Evolutionary conservation across 768 basidiomycete species (phyloP), one percentile per base, ranked within the genome.

Genomic region (Galerina sulciceps): DNA sequence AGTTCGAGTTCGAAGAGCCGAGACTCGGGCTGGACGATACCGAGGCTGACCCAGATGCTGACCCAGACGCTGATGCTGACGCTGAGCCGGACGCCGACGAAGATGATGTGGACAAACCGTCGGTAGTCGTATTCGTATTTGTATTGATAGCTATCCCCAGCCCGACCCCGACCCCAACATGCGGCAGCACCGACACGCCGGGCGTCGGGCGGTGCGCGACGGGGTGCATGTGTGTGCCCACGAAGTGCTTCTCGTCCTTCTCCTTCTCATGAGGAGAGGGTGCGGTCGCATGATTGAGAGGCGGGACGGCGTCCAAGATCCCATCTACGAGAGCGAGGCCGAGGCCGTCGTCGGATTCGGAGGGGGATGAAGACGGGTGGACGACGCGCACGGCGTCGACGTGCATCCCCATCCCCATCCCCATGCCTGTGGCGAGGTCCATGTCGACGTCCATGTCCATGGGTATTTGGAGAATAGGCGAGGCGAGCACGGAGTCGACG

Each of bases 191-290:
- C 8, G 47, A 31, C 1, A 37, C 53, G n/a, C n/a, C n/a, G 13
- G 62, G 51, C 31, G 26, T 31, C 26, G 26, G 26, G 2, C 78
- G 76, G 35, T 75, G 76, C 6, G 73, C 69, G 23, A 83, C 76
- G 18, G 83, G 83, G 67, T 87, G 86, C 86, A 87, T 87, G 67
- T 85, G 81, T 53, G 69, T 69, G 51, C 71, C 71, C 18, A 66
- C 68, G 41, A 77, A 73, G 47, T 67, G 58, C 8, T 69, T 47
- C 23, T 66, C 67, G 54, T 75, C 67, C 36, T 61, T 63, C 54
- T 57, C 56, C 8, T 46, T 36, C 15, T 17, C 35, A 22, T 11
- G 43, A 17, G 23, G 26, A 26, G 23, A 6, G 14, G n/a, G n/a
- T n/a, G n/a, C n/a, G n/a, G n/a, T n/a, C n/a, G n/a, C n/a, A n/a